Evolutionary conservation across 2,329 filamentous ascomycete species (phyloP).

Genomic region (Trichoderma polysporum): DNA sequence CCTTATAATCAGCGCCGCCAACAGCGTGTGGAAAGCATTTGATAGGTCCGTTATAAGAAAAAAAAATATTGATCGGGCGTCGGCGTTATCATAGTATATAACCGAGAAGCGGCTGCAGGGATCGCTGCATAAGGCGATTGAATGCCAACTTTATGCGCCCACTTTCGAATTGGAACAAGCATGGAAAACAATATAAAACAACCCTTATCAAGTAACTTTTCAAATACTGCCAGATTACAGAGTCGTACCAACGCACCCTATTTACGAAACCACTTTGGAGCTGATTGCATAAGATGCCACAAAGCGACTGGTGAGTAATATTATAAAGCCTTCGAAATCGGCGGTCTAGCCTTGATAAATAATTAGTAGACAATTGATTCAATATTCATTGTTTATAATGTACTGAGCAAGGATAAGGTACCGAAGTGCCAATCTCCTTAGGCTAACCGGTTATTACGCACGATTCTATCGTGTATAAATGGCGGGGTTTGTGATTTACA

Average conservation of each 20-base stretch:
- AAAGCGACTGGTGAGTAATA: background rate
- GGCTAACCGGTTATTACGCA: constrained; percentile 42
- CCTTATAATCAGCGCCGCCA: background rate
- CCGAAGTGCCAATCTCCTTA: constrained; percentile 34
- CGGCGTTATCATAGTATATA: background rate
- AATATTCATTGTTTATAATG: background rate
- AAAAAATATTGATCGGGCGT: background rate
- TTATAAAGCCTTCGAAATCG: constrained; percentile 36
- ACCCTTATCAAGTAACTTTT: background rate
- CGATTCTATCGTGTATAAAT: background rate
- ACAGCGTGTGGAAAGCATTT: background rate
- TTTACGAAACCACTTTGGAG: background rate
- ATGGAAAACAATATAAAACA: background rate
- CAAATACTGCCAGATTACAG: background rate
- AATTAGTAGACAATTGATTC: background rate
- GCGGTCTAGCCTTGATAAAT: background rate
- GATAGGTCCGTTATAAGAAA: background rate
- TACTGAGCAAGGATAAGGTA: background rate
- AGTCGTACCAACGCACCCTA: background rate
- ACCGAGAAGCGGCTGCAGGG: background rate
- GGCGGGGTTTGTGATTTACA: background rate
- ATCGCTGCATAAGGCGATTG: background rate
- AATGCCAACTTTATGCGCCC: background rate
- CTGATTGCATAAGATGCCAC: background rate
- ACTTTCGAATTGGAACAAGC: background rate